phyloP scores from a whole-genome alignment of 495 filamentous ascomycete genomes.

The Elaphomyces granulatus region DNA sequence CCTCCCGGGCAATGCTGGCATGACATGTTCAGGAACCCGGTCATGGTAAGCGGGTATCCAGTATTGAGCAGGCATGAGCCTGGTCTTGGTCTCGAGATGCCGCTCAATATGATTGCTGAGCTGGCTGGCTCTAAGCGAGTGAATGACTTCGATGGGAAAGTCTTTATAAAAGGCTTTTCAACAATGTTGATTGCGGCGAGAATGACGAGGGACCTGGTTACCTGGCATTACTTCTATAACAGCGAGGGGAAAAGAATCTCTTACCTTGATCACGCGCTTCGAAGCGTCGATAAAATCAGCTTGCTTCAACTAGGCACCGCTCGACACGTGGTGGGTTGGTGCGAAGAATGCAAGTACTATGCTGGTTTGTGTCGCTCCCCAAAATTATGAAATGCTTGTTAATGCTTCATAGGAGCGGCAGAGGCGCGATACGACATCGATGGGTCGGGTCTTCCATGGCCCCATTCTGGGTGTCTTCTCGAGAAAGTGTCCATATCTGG shows the following conservation, averaged over 20 bases:
- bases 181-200: conserved; percentile 14
- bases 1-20: conserved; percentile 24
- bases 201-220: conserved; percentile 6
- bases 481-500: no score
- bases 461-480: no score
- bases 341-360: conserved; percentile 4
- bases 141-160: conserved; percentile 1
- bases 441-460: conserved; percentile 4
- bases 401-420: conserved; percentile 1
- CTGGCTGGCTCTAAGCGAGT: conserved; percentile 1
- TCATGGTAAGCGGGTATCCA: conserved; percentile 22
- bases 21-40: conserved; percentile 18
- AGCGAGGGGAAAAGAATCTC: conserved; percentile 8
- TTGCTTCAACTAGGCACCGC: conserved; percentile 2
- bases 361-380: conserved; percentile 6
- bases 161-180: conserved; percentile 19
- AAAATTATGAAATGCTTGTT: not conserved
- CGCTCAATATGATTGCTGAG: conserved; percentile 7
- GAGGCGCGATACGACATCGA: conserved; percentile 4
- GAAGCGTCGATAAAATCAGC: conserved; percentile 1
- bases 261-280: conserved; percentile 5
- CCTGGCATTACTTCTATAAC: conserved; percentile 16
- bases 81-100: conserved; percentile 13
- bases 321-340: conserved; percentile 11
- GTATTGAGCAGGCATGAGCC: conserved; percentile 7